Base-by-base conservation (phyloP, 1,284 basidiomycete genomes). In the Vanrija humicola region DNA sequence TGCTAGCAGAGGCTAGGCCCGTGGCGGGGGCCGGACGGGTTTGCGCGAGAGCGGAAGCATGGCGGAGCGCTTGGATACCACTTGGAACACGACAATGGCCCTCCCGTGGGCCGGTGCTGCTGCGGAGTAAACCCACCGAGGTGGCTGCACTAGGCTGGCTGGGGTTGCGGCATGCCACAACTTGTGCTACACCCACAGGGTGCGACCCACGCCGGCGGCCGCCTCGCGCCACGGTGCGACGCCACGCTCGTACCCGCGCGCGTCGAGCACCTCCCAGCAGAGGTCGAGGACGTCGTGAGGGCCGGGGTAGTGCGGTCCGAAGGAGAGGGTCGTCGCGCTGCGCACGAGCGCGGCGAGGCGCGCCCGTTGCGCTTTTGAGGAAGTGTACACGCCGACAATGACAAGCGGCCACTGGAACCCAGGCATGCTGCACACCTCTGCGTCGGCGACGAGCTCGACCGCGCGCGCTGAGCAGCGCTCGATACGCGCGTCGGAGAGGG, bases 201-300 rank as follows among this genome's bases (percentile, higher is more conserved):
- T 56, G 40, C 54, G 38, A 16, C 54, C 54, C 42, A 56, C 21
- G 6, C 49, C 50, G 29, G 29, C 47, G 50, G 51, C 44, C 14
- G 56, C 57, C 43, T 59, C 61, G 5, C 61, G 51, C 61, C 61
- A 62, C 12, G 61, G 61, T 3, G 61, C 61, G 16, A 62, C 59
- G 15, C 61, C 61, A 18, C 55, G 49, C 26, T 55, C 48, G 42
- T 62, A 62, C 21, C 61, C 61, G 43, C 56, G 55, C 18, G 42
- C 38, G 34, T 58, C 56, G 29, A 56, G 26, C 16, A 53, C 49
- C 34, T 47, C 51, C 61, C 61, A 62, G 38, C 61, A 62, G 6
- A 52, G 39, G 8, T 46, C 45, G 21, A 62, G 43, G 38, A 62
- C 56, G 29, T 56, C 56, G 26, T 55, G 52, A 18, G 56, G 48